Percentiles rank a stretch among this genome's conserved stretches.
Conservation (phyloP, 2,329 filamentous ascomycete species). For the Elsinoe batatas region DNA sequence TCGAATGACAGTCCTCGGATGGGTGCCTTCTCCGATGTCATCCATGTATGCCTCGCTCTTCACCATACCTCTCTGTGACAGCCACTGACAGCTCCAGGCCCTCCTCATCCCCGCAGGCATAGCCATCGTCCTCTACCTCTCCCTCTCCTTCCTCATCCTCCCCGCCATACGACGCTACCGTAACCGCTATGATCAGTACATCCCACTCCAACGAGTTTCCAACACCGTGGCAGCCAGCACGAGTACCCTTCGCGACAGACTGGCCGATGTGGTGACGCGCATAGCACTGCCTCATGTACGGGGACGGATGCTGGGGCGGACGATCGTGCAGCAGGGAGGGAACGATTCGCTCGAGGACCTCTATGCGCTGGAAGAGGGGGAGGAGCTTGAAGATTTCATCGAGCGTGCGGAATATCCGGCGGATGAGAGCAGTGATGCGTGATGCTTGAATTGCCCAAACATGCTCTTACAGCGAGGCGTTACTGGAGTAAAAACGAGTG, state of each 20-base stretch:
- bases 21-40: slow-evolving; percentile 7
- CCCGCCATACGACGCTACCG: slow-evolving; percentile 62
- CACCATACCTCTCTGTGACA: background rate
- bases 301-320: slow-evolving; percentile 17
- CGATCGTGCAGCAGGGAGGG: background rate
- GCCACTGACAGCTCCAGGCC: slow-evolving; percentile 40
- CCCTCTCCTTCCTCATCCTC: slow-evolving; percentile 54
- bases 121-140: slow-evolving; percentile 58
- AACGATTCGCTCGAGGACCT: background rate
- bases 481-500: slow-evolving; percentile 2
- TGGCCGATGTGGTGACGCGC: slow-evolving; percentile 33
- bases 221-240: slow-evolving; percentile 14
- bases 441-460: background rate
- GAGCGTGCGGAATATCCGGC: background rate
- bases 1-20: background rate
- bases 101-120: slow-evolving; percentile 61
- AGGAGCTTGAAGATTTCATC: slow-evolving; percentile 4
- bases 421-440: background rate
- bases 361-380: slow-evolving; percentile 3
- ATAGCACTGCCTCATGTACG: slow-evolving; percentile 30
- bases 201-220: slow-evolving; percentile 51
- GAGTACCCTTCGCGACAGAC: slow-evolving; percentile 33
- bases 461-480: background rate
- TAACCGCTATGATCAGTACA: slow-evolving; percentile 62
- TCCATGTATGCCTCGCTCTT: background rate